Evolutionary conservation across 1,139 yeast species (phyloP).

Genomic region (Debaryomyces fabryi): DNA sequence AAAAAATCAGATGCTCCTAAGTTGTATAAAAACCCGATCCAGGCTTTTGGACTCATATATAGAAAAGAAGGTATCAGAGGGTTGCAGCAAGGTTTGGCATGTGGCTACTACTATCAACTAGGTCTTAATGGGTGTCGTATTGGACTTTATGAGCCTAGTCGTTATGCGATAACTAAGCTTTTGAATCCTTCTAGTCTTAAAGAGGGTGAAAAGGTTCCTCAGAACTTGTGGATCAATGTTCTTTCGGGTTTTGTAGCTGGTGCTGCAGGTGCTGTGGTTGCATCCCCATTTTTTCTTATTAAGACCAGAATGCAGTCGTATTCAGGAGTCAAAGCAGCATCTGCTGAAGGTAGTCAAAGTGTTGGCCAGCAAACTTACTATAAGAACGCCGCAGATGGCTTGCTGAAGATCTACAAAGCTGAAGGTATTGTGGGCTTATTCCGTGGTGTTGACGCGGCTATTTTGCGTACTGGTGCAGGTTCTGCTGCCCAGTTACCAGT

Average conservation of each 20-base stretch:
- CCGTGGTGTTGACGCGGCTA: constrained; percentile 94
- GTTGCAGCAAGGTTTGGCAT: constrained; percentile 80
- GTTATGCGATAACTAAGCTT: constrained; percentile 58
- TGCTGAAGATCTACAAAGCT: constrained; percentile 56
- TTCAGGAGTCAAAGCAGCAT: constrained; percentile 41
- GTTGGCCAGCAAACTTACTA: constrained; percentile 95
- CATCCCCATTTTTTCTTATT: constrained; percentile 88
- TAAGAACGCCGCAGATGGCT: constrained; percentile 67
- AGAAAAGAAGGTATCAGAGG: constrained; percentile 86
- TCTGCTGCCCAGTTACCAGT: constrained; percentile 96
- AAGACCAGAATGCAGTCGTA: constrained; percentile 97
- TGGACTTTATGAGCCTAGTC: constrained; percentile 89
- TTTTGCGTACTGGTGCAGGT: constrained; percentile 92
- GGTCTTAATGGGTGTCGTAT: constrained; percentile 92
- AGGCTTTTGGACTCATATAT: constrained; percentile 76
- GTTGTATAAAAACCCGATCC: constrained; percentile 79
- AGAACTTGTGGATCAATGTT: constrained; percentile 69
- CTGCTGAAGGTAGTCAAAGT: constrained; percentile 40
- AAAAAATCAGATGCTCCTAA: constrained; percentile 52
- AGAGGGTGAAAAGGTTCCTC: constrained; percentile 53
- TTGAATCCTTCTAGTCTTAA: constrained; percentile 52
- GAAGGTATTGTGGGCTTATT: constrained; percentile 83
- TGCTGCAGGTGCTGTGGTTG: constrained; percentile 82
- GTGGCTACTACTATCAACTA: constrained; percentile 85
- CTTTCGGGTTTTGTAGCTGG: constrained; percentile 84